Evolutionary conservation across 768 basidiomycete genomes (phyloP), one percentile per base, ranked within the genome.

Genomic region (Suillus americanus): DNA sequence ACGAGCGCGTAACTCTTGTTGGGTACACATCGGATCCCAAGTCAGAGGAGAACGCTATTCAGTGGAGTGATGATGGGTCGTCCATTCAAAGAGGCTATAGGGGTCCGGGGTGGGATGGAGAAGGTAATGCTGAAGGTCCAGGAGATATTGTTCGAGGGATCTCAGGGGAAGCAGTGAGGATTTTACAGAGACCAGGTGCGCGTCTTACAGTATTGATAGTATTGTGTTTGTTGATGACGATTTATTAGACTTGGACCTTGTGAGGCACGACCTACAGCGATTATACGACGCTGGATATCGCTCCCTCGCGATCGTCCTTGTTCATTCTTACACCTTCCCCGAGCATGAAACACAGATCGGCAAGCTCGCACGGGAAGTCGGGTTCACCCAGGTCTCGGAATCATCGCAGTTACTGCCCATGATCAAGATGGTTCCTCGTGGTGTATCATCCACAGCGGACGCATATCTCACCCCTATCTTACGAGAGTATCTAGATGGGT

Each of bases 341-440:
- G 86, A 90, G 10, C 97, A 99, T 73, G 96, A 98, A 74, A 79
- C 80, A 3, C 75, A 82, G 43, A 77, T 98, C 25, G 95, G 91
- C 37, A 77, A 79, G 0, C 73, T 97, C 23, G 97, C 95, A 5
- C 82, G 86, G 25, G 82, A 85, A 55, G 73, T 97, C 5, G 96
- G 96, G n/a, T 99, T 98, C 76, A 81, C 82, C 6, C 94, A 97
- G 53, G 86, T 98, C 69, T 96, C 94, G 2, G 87, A 93, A 69
- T 96, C 95, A 0, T 89, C 92, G 3, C 86, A 89, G 66, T 82
- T 96, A n/a, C 83, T 94, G 35, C 92, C 94, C 3, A 94, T 94
- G 92, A 96, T 97, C 81, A 95, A 95, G 78, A 91, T 96, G 84
- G 93, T 97, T 12, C 92, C 95, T 1, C 90, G 96, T 0, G 96